Evolutionary conservation across 1,139 yeast genomes (phyloP), one percentile per base, ranked within the genome.

Genomic region (Hanseniaspora sp.): DNA sequence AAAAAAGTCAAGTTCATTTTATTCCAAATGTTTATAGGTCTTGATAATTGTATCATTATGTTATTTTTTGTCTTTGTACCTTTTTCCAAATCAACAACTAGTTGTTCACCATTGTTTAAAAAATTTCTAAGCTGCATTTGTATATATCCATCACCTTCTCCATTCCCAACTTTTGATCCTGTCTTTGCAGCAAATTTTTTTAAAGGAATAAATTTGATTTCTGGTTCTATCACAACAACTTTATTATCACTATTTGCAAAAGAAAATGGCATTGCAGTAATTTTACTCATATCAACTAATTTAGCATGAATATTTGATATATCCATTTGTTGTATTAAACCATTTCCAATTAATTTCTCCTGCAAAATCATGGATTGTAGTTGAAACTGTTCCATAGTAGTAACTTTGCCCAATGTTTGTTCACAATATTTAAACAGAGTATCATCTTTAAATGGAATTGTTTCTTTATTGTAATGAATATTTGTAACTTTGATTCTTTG

Each of bases 141-240:
- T 47, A 87, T 75, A 63, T 87, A 86, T 1, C 96, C 96, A 64
- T 86, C 95, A 33, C 96, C 97, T 71, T 88, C 96, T 31, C 95
- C 95, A 64, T 90, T 90, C 2, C 96, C 96, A 5, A 90, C 78
- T 67, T 85, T 88, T 6, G 96, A 90, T n/a, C 96, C 96, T 1
- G 95, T 86, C 63, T 83, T 83, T 57, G 94, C 88, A 58, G 77
- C 77, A 63, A 85, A 83, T 60, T 73, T 74, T 60, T 83, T 82
- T 1, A 77, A 75, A 0, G 94, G 94, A 12, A 74, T 58, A 1
- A 83, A 61, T 54, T 77, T 74, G 57, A 84, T 68, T n/a, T 75
- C 73, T 0, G 88, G 83, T 0, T 75, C 74, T 13, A 84, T 62
- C 30, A 74, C 74, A 12, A 79, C 54, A 3, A 63, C 57, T 39